Conservation (phyloP, 306 rosid species). For the Cucurbita moschata region DNA sequence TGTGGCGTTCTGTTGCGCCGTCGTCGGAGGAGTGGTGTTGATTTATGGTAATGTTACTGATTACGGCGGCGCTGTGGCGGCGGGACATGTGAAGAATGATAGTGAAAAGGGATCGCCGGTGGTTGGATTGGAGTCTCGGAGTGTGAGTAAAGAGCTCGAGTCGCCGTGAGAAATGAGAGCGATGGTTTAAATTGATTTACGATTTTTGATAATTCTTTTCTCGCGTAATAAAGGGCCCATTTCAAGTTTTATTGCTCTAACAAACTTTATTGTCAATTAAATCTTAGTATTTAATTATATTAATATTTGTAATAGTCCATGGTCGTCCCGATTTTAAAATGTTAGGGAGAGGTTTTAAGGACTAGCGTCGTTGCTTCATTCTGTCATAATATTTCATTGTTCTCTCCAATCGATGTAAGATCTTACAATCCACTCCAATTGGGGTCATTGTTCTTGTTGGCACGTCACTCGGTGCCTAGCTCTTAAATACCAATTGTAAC, state of each 20-base stretch:
- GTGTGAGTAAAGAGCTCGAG: background rate
- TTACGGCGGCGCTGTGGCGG: slow-evolving; percentile 52
- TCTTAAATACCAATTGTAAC: too few species aligned
- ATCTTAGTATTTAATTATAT: too few species aligned
- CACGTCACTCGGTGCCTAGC: too few species aligned
- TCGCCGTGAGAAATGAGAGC: background rate
- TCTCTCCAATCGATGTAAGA: too few species aligned
- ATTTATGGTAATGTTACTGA: slow-evolving; percentile 56
- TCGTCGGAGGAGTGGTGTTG: slow-evolving; percentile 33
- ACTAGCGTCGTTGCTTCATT: too few species aligned
- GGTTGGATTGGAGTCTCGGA: background rate
- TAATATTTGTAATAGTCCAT: too few species aligned
- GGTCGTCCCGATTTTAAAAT: too few species aligned
- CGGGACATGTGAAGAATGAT: slow-evolving; percentile 45
- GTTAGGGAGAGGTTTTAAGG: too few species aligned
- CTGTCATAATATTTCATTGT: too few species aligned
- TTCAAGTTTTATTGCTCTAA: background rate
- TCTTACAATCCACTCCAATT: too few species aligned
- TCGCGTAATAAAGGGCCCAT: background rate
- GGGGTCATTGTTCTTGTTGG: too few species aligned
- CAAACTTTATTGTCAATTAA: background rate
- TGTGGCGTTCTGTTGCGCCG: slow-evolving; percentile 36
- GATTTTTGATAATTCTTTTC: background rate
- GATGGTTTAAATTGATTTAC: background rate
- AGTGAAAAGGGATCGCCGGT: slow-evolving; percentile 12